Evolutionary conservation across 2,329 filamentous ascomycete genomes (phyloP), one percentile per base, ranked within the genome.

Genomic region (Monosporascus sp.): DNA sequence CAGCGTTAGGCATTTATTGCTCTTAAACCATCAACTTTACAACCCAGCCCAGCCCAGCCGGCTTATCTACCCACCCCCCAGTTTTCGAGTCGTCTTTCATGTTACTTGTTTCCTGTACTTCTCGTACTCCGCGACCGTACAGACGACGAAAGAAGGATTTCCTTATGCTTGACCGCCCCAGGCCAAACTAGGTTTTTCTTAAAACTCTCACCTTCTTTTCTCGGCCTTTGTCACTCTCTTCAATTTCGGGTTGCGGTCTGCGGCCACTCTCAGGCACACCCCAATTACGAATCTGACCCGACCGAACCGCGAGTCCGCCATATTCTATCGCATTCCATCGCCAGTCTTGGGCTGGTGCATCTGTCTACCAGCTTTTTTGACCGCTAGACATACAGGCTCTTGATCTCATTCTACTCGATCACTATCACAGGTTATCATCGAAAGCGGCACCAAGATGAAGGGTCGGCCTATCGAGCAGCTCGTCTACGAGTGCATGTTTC

Each of bases 401-500:
- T 38, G 49, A 49, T 24, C 50, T 37, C 37, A 18, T 51, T 31
- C 46, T 49, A 46, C 41, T 46, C 35, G 20, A 47, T 46, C 58
- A 48, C 52, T 50, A 24, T 22, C 24, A 24, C 44, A 38, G 35
- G 43, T 24, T 24, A 9, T 36, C 36, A 18, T 7, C 38, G 31
- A 48, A 35, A 35, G 31, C 38, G 27, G 48, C 53, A 56, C 50
- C 68, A 75, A 65, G 50, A 92, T 92, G 88, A 89, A 87, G 72
- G 83, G 86, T 63, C 81, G 81, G 48, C 79, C 85, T 45, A 77
- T 90, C 64, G 86, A 88, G 55, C 79, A 87, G 67, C 79, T 90
- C 69, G 85, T 92, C 56, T 89, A 89, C 78, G 81, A 86, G 72
- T 76, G 77, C 65, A 86, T 92, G 74, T 89, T 87, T 65, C 86